Evolutionary conservation across 805 yeast species (phyloP).

Genomic region (Metschnikowia cubensis): DNA sequence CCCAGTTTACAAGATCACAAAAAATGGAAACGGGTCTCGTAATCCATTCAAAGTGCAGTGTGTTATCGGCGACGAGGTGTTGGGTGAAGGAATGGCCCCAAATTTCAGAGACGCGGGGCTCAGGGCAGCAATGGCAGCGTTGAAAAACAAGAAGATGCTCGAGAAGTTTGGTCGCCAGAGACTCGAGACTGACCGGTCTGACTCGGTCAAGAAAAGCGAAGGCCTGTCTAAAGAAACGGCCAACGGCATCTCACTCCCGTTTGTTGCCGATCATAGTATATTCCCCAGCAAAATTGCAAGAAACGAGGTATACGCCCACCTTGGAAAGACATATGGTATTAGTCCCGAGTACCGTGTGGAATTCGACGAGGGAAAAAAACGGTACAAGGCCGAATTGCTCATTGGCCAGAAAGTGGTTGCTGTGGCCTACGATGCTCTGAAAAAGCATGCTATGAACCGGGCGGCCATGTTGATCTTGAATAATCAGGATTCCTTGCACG

Average conservation of each 20-base stretch:
- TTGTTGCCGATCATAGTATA: slow-evolving; percentile 25
- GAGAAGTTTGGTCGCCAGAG: slow-evolving; percentile 62
- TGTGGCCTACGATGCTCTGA: slow-evolving; percentile 31
- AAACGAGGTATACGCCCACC: slow-evolving; percentile 36
- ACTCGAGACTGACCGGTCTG: slow-evolving; percentile 23
- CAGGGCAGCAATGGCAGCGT: slow-evolving; percentile 80
- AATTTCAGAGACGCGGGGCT: slow-evolving; percentile 74
- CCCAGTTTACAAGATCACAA: slow-evolving; percentile 52
- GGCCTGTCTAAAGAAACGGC: background rate
- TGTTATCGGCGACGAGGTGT: slow-evolving; percentile 54
- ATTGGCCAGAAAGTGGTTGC: slow-evolving; percentile 29
- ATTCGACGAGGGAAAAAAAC: slow-evolving; percentile 20
- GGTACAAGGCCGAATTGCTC: slow-evolving; percentile 27
- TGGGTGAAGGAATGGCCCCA: slow-evolving; percentile 72
- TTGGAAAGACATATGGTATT: slow-evolving; percentile 33
- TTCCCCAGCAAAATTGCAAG: slow-evolving; percentile 32
- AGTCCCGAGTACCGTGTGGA: slow-evolving; percentile 32
- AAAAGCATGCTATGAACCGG: slow-evolving; percentile 38
- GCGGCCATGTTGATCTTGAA: slow-evolving; percentile 38
- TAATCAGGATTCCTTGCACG: slow-evolving; percentile 17
- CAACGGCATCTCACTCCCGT: slow-evolving; percentile 20
- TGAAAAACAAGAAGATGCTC: slow-evolving; percentile 52
- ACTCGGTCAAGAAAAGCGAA: slow-evolving; percentile 8
- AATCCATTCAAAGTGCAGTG: slow-evolving; percentile 65
- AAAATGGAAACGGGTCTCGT: slow-evolving; percentile 43